These are phyloP conservation scores for Carex cristatella DNA, from an alignment of 176 grass and related monocot genomes.

Conservation along the genomic window DNA sequence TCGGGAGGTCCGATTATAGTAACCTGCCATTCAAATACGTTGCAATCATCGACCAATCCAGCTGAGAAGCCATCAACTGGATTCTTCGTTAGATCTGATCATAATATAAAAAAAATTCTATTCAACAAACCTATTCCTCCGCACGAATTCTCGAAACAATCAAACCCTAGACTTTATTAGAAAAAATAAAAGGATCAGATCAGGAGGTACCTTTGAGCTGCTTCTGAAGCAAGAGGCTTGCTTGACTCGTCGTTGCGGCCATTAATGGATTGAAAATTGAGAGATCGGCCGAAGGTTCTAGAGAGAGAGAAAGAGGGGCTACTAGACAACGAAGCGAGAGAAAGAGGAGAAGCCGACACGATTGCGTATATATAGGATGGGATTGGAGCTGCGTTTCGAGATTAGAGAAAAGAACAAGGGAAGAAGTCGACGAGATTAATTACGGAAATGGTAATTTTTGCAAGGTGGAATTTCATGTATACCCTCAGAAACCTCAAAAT, in stretches of 20 bases:
- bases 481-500: no score
- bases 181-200: slow-evolving; percentile 24
- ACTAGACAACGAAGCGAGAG: background rate
- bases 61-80: slow-evolving; percentile 83
- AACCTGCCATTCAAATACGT: slow-evolving; percentile 89
- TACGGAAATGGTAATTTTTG: background rate
- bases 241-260: slow-evolving; percentile 57
- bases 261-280: slow-evolving; percentile 40
- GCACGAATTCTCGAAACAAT: background rate
- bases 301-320: slow-evolving; percentile 18
- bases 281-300: slow-evolving; percentile 50
- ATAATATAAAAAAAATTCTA: slow-evolving; percentile 20
- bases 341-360: slow-evolving; percentile 23
- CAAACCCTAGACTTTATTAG: slow-evolving; percentile 7
- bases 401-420: background rate
- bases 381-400: slow-evolving; percentile 26
- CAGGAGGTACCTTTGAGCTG: slow-evolving; percentile 68
- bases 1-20: slow-evolving; percentile 95
- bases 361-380: slow-evolving; percentile 49
- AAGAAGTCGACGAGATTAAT: background rate
- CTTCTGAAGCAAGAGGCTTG: slow-evolving; percentile 78
- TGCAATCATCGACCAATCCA: slow-evolving; percentile 80
- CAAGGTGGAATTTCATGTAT: no score
- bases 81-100: slow-evolving; percentile 74
- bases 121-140: background rate